Base-by-base conservation (phyloP, 2,329 filamentous ascomycete species). In the Plenodomus tracheiphilus region DNA sequence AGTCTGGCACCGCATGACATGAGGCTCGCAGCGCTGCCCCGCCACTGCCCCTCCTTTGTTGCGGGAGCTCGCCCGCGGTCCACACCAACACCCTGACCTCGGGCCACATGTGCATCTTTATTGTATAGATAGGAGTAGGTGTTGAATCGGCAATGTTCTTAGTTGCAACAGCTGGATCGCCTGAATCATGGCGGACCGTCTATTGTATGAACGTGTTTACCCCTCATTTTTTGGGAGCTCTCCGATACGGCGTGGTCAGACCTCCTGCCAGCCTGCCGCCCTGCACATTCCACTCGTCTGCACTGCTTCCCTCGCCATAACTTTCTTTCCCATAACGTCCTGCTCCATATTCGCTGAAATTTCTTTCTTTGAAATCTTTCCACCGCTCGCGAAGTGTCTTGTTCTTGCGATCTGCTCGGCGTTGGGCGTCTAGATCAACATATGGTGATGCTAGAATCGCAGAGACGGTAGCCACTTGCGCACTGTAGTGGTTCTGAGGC, bases 371-470 rank as follows among this genome's bases (percentile, higher is more conserved):
- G 22, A 53, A 53, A 25, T 39, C 50, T 18, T 44, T 46, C 50
- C 50, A 53, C 20, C 50, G 35, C 35, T 53, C 46, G 11, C 50
- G 42, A n/a, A 53, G 28, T 2, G 46, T 43, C 21, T 49, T 53
- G 8, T 41, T 44, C 22, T 53, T 47, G 9, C 46, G 46, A 8
- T 49, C 43, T 21, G 43, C 46, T 40, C 43, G 42, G 4, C 50
- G 43, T 35, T 53, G 40, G 20, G 46, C 46, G 22, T 53, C 50
- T 11, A 53, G 19, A 30, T 53, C 40, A 16, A 25, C 47, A 9
- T 46, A 18, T 30, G 22, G 41, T 1, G 35, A 46, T 25, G 42
- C 46, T n/a, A 53, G 50, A 6, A 53, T 39, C n/a, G 50, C 50
- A 2, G 43, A 36, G 21, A 53, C 30, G 11, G 43, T 53, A 28